A percentile compares a stretch with the other conserved stretches of the same genome.
phyloP scores from a whole-genome alignment of 257 asterid genomes.

The Henckelia pumila region DNA sequence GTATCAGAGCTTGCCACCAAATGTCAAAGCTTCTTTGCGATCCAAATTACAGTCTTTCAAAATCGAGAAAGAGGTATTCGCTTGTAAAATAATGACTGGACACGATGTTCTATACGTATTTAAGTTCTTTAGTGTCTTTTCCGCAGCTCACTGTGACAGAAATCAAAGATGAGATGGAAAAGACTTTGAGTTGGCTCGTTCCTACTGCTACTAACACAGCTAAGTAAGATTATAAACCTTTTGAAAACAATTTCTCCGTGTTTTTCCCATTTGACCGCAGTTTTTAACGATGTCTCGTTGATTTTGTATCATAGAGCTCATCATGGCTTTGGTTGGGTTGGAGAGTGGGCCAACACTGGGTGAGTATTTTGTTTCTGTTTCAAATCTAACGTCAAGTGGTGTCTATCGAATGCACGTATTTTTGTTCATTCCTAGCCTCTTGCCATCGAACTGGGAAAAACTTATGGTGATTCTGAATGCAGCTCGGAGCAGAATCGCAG shows the following conservation, averaged over 20 bases:
- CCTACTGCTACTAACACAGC: constrained; percentile 71
- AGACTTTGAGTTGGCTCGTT: constrained; percentile 74
- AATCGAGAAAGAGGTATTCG: constrained; percentile 57
- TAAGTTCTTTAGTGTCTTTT: constrained; percentile 9
- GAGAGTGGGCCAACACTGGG: constrained; percentile 85
- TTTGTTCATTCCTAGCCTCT: neutral
- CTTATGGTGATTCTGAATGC: neutral
- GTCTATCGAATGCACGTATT: neutral
- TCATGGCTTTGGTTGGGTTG: constrained; percentile 93
- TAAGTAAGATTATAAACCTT: constrained; percentile 42
- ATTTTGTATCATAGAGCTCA: constrained; percentile 53
- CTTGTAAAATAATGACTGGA: constrained; percentile 14
- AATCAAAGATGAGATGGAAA: constrained; percentile 79
- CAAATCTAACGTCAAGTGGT: neutral
- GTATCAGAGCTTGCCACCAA: constrained; percentile 74
- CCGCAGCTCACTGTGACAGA: constrained; percentile 50
- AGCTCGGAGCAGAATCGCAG: constrained; percentile 46
- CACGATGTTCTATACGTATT: neutral
- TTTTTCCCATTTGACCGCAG: neutral
- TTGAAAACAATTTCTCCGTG: neutral
- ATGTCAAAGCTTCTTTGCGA: constrained; percentile 51
- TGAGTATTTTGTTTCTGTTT: constrained; percentile 32
- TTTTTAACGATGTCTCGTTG: constrained; percentile 11
- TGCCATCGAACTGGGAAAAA: neutral
- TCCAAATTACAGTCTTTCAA: constrained; percentile 56